Evolutionary conservation across 345 rosid species (phyloP).

Genomic region (Brassica incana): DNA sequence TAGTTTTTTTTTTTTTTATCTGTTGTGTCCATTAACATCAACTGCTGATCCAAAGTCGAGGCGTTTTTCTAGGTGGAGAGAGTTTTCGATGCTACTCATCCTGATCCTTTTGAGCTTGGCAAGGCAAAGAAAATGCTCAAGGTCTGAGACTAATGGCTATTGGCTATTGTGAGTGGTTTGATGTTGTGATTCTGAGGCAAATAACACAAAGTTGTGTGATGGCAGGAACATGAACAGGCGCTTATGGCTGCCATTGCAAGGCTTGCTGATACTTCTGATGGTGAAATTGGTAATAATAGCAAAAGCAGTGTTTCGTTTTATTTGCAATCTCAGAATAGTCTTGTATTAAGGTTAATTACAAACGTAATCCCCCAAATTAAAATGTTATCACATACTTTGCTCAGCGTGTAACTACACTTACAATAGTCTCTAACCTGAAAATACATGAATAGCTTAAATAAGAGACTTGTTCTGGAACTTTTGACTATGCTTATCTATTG

Average conservation of each 20-base stretch:
- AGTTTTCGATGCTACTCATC: constrained; percentile 65
- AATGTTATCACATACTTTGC: background rate
- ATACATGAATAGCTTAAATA: background rate
- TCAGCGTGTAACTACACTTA: background rate
- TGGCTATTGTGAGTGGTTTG: background rate
- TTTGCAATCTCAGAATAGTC: constrained; percentile 16
- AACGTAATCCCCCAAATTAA: background rate
- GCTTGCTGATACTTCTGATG: constrained; percentile 92
- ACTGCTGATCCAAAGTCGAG: constrained; percentile 10
- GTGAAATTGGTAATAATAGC: constrained; percentile 84
- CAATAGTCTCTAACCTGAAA: background rate
- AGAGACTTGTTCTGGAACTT: background rate
- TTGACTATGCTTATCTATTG: background rate
- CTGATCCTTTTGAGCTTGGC: constrained; percentile 80
- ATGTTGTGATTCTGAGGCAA: constrained; percentile 5
- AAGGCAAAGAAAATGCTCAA: constrained; percentile 87
- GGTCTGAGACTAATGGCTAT: constrained; percentile 43
- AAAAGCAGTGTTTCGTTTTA: constrained; percentile 4
- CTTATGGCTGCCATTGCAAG: constrained; percentile 82
- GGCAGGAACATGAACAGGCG: constrained; percentile 98
- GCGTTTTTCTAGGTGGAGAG: constrained; percentile 67
- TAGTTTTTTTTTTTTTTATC: background rate
- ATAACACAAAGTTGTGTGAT: constrained; percentile 20
- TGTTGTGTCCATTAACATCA: background rate
- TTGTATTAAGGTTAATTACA: background rate